phyloP scores from a whole-genome alignment of 352 stramenopile genomes.

The Pythium scleroteichum region DNA sequence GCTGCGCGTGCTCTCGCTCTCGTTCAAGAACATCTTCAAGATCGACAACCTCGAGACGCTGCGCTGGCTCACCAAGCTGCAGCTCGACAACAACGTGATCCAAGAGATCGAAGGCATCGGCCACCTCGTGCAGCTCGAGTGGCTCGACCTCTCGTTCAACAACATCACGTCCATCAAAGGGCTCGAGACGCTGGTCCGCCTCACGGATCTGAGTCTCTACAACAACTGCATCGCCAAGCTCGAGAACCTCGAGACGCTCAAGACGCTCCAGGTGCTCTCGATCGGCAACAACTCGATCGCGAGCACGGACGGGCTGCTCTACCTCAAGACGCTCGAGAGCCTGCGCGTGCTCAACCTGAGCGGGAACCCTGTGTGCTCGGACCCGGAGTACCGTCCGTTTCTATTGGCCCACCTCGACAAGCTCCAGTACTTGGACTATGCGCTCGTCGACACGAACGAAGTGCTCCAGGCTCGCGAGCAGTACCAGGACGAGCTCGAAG shows the following conservation, averaged over 20 bases:
- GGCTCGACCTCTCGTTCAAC: constrained; percentile 96
- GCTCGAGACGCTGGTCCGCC: constrained; percentile 87
- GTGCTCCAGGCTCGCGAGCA: constrained; percentile 82
- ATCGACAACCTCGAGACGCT: constrained; percentile 95
- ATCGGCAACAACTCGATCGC: constrained; percentile 91
- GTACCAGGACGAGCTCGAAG: constrained; percentile 88
- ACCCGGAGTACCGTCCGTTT: constrained; percentile 91
- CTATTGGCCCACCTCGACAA: constrained; percentile 91
- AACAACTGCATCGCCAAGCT: constrained; percentile 94
- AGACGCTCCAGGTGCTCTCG: constrained; percentile 89
- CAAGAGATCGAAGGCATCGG: constrained; percentile 87
- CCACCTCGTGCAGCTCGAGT: constrained; percentile 87
- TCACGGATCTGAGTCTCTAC: constrained; percentile 93
- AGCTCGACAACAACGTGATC: constrained; percentile 96
- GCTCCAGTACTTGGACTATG: constrained; percentile 94
- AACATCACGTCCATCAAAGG: constrained; percentile 91
- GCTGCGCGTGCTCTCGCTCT: constrained; percentile 81
- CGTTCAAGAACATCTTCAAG: constrained; percentile 93
- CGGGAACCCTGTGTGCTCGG: constrained; percentile 91
- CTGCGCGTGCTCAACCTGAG: constrained; percentile 91
- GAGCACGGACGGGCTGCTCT: constrained; percentile 69
- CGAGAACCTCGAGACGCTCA: constrained; percentile 89
- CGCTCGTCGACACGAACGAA: constrained; percentile 82
- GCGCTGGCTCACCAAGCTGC: constrained; percentile 86
- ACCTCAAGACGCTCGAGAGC: constrained; percentile 84